A percentile compares a stretch with the other conserved stretches of the same genome.
These are phyloP conservation scores for Trichomonas tenax DNA, from an alignment of 208 protist species.

Conservation along the genomic window DNA sequence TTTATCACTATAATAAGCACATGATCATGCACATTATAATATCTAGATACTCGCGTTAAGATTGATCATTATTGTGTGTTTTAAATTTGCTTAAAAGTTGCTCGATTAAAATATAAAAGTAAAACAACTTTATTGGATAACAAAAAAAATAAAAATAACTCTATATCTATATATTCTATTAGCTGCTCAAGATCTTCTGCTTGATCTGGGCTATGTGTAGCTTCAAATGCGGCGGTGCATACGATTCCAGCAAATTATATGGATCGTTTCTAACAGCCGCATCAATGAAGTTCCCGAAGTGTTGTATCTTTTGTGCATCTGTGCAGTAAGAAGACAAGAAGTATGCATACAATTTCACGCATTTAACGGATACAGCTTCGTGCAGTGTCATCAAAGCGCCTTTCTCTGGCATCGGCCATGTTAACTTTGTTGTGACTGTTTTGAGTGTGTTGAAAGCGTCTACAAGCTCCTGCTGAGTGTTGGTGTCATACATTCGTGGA, in stretches of 20 bases:
- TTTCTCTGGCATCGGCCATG: background rate
- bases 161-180: no score
- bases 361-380: background rate
- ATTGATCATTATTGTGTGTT: no score
- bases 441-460: background rate
- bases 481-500: background rate
- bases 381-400: background rate
- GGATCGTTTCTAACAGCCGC: background rate
- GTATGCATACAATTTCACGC: background rate
- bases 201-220: background rate
- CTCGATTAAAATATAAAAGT: no score
- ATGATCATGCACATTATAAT: no score
- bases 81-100: no score
- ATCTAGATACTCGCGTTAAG: no score
- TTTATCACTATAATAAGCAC: no score
- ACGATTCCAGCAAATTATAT: background rate
- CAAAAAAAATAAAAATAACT: no score
- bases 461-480: background rate
- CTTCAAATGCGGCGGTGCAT: background rate
- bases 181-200: background rate
- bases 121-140: no score
- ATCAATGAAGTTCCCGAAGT: background rate
- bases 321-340: background rate
- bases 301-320: background rate
- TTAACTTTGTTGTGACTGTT: background rate